Evolutionary conservation across 352 stramenopile genomes (phyloP).

Genomic region (Globisporangium carolinianum): DNA sequence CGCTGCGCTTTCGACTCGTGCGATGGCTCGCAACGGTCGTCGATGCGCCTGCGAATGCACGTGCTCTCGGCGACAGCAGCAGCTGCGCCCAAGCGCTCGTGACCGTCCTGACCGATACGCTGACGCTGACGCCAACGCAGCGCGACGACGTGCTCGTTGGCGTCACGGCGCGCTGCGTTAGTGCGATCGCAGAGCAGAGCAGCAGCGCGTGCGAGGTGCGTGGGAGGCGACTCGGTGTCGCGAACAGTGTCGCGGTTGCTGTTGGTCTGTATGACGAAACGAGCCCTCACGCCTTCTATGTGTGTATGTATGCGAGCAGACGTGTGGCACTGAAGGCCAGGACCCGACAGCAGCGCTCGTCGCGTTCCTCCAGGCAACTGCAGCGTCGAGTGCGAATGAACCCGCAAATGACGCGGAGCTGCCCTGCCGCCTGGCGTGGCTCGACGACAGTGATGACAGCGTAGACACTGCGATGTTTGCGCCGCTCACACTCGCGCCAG

Average conservation of each 20-base stretch:
- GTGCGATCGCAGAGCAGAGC: conserved; percentile 26
- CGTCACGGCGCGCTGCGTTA: conserved; percentile 39
- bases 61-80: conserved; percentile 27
- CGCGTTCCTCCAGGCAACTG: conserved; percentile 20
- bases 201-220: conserved; percentile 36
- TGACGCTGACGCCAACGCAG: neutral
- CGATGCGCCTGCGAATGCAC: conserved; percentile 29
- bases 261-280: neutral
- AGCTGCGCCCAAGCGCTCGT: conserved; percentile 17
- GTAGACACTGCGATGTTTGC: conserved; percentile 14
- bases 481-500: conserved; percentile 20
- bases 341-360: conserved; percentile 27
- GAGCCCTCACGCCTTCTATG: neutral
- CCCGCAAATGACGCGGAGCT: neutral
- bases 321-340: conserved; percentile 20
- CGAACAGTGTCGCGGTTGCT: neutral
- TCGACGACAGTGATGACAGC: conserved; percentile 34
- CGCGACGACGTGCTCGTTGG: conserved; percentile 27
- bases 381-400: no score
- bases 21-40: conserved; percentile 47
- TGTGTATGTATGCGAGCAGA: conserved; percentile 11
- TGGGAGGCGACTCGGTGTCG: no score
- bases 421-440: conserved; percentile 29
- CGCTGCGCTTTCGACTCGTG: conserved; percentile 34
- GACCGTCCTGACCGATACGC: conserved; percentile 26